Percentiles rank a stretch among this genome's conserved stretches.
phyloP scores from a whole-genome alignment of 345 rosid genomes.

The Tarenaya hassleriana region DNA sequence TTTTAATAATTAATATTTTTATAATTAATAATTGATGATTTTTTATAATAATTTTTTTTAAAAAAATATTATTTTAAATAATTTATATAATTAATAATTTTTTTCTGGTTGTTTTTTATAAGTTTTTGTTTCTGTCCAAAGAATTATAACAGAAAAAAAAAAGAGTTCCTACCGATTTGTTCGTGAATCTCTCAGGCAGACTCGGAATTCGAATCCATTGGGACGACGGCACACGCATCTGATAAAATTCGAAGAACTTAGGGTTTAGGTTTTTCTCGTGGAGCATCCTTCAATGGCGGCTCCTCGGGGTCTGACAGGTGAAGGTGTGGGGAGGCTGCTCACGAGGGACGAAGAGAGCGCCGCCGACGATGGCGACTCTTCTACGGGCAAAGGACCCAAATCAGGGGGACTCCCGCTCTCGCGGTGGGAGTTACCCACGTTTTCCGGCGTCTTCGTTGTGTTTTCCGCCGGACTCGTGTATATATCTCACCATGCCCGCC shows the following conservation, averaged over 20 bases:
- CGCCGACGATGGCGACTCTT: conserved; percentile 41
- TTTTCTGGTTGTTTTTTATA: no score
- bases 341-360: conserved; percentile 50
- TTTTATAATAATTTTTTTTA: no score
- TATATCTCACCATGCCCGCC: conserved; percentile 78
- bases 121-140: no score
- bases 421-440: conserved; percentile 68
- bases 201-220: no score
- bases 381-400: conserved; percentile 49
- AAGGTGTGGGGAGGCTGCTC: conserved; percentile 23
- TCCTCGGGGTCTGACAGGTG: conserved; percentile 52
- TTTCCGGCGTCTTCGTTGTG: conserved; percentile 51
- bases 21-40: no score
- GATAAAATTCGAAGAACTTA: background rate
- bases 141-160: no score
- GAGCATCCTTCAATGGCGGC: conserved; percentile 43
- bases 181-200: no score
- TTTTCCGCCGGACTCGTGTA: conserved; percentile 62
- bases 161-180: no score
- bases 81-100: no score
- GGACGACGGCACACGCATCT: no score
- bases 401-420: conserved; percentile 63
- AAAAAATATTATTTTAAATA: no score
- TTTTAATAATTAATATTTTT: no score
- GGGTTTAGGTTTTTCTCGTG: background rate